Conservation (phyloP, 1,139 yeast genomes). For the Hansenula sp. region DNA sequence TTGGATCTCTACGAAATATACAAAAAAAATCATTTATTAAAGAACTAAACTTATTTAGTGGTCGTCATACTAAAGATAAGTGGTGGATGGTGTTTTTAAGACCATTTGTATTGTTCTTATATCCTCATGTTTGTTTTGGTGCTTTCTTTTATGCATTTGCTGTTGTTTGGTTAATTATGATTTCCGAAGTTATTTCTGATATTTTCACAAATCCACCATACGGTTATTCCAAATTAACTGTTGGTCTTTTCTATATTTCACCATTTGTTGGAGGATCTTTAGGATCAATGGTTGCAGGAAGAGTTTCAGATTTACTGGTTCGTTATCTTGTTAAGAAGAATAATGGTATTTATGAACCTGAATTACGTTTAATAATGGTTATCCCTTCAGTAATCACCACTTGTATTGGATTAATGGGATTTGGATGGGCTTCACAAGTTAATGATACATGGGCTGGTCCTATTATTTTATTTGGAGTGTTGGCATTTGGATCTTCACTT, state of each 20-base stretch:
- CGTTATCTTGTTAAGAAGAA: conserved; percentile 36
- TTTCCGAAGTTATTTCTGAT: conserved; percentile 51
- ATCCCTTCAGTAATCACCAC: conserved; percentile 43
- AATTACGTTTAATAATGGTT: conserved; percentile 52
- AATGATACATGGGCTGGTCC: conserved; percentile 58
- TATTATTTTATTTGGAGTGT: conserved; percentile 48
- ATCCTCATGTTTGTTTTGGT: conserved; percentile 52
- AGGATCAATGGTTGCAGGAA: conserved; percentile 53
- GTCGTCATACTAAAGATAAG: conserved; percentile 44
- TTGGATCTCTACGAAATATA: not conserved
- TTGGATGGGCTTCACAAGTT: conserved; percentile 52
- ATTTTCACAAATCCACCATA: conserved; percentile 45
- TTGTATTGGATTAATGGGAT: conserved; percentile 54
- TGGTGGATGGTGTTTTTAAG: conserved; percentile 58
- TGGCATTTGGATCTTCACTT: conserved; percentile 56
- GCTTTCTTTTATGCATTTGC: conserved; percentile 51
- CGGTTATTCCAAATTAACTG: conserved; percentile 40
- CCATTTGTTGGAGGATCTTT: conserved; percentile 57
- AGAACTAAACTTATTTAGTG: conserved; percentile 23
- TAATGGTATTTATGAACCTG: conserved; percentile 59
- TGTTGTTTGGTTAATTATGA: conserved; percentile 60
- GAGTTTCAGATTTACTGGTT: conserved; percentile 43
- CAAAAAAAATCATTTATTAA: conserved; percentile 5
- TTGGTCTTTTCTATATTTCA: conserved; percentile 54
- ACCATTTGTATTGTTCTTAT: conserved; percentile 44